A percentile compares a stretch with the other conserved stretches of the same genome.
phyloP scores from a whole-genome alignment of 257 asterid species.

The Lycium barbarum region DNA sequence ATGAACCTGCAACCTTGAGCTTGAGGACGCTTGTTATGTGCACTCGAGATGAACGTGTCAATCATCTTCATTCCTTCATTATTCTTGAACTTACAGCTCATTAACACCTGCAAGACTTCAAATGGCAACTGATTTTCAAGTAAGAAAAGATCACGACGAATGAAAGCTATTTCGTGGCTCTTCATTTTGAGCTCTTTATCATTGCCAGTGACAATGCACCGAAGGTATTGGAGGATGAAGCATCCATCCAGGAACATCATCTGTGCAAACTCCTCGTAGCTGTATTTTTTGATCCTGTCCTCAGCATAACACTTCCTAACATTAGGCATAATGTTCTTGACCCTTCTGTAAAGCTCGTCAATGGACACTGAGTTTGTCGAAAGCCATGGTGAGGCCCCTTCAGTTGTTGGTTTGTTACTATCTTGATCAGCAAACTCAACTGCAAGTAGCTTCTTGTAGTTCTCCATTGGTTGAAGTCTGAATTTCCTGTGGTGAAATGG shows the following conservation, averaged over 20 bases:
- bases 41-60: not conserved
- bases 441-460: not conserved
- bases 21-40: not conserved
- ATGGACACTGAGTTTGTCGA: not conserved
- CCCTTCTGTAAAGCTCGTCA: not conserved
- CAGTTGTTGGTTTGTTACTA: no score
- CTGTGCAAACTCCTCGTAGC: not conserved
- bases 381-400: no score
- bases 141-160: conserved; percentile 22
- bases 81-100: not conserved
- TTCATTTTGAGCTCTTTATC: not conserved
- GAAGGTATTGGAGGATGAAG: conserved; percentile 18
- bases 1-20: not conserved
- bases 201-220: not conserved
- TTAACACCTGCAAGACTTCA: not conserved
- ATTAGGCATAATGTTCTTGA: not conserved
- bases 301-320: not conserved
- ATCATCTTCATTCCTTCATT: not conserved
- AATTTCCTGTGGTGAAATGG: no score
- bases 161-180: not conserved
- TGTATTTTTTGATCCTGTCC: not conserved
- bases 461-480: not conserved
- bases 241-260: conserved; percentile 35
- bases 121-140: conserved; percentile 34
- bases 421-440: not conserved